Evolutionary conservation across 352 stramenopile genomes (phyloP).

Genomic region (Pythium insidiosum): DNA sequence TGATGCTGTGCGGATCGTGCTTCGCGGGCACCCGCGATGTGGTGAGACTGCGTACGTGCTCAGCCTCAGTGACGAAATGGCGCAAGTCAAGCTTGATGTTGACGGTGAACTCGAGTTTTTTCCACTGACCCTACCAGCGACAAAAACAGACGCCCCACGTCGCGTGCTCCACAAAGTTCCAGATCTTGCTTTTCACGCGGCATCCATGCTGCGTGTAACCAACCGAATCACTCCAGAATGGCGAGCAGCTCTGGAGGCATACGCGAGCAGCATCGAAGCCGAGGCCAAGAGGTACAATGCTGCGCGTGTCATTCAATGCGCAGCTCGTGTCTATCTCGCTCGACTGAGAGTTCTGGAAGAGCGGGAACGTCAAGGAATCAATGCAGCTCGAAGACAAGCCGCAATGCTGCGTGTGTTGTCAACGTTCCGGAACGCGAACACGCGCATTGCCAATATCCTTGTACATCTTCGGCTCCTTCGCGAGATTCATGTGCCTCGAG

Average conservation of each 20-base stretch:
- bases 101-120: slow-evolving; percentile 78
- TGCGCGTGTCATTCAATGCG: slow-evolving; percentile 66
- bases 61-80: slow-evolving; percentile 44
- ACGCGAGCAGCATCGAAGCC: slow-evolving; percentile 45
- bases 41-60: slow-evolving; percentile 74
- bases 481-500: slow-evolving; percentile 32
- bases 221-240: slow-evolving; percentile 37
- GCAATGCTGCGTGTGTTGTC: slow-evolving; percentile 35
- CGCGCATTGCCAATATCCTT: slow-evolving; percentile 54
- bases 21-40: slow-evolving; percentile 64
- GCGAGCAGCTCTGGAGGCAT: slow-evolving; percentile 46
- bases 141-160: slow-evolving; percentile 44
- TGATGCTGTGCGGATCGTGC: slow-evolving; percentile 64
- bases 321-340: slow-evolving; percentile 55
- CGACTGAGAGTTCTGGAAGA: slow-evolving; percentile 52
- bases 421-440: slow-evolving; percentile 56
- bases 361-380: slow-evolving; percentile 57
- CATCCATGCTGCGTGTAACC: slow-evolving; percentile 22
- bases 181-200: slow-evolving; percentile 52
- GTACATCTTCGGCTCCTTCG: slow-evolving; percentile 59
- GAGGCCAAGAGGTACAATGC: slow-evolving; percentile 66
- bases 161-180: slow-evolving; percentile 51
- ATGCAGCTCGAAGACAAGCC: slow-evolving; percentile 51
- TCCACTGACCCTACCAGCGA: slow-evolving; percentile 44
- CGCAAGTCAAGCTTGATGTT: slow-evolving; percentile 77